Evolutionary conservation across 2,329 filamentous ascomycete species (phyloP).

Genomic region (Teratosphaeria epicoccoides): DNA sequence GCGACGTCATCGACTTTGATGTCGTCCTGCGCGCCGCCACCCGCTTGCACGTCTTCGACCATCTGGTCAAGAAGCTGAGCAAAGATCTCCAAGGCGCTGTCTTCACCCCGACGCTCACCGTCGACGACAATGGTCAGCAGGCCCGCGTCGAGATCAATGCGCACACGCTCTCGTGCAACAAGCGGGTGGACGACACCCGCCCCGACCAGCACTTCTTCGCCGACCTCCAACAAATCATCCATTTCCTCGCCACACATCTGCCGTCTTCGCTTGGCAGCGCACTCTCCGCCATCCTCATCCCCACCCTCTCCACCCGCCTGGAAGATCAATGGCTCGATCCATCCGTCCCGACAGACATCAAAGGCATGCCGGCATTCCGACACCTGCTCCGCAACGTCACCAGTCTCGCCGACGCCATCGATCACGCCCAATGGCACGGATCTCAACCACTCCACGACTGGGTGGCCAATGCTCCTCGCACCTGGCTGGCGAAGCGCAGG

Average conservation of each 20-base stretch:
- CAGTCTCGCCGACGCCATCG: constrained; percentile 54
- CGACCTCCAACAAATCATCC: constrained; percentile 35
- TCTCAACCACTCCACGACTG: constrained; percentile 60
- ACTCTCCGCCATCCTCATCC: constrained; percentile 61
- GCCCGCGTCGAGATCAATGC: constrained; percentile 12
- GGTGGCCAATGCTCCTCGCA: constrained; percentile 66
- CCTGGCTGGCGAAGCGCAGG: constrained; percentile 77
- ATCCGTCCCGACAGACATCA: constrained; percentile 63
- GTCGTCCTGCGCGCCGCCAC: constrained; percentile 12
- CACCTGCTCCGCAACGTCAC: constrained; percentile 53
- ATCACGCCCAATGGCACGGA: constrained; percentile 51
- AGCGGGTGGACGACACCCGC: constrained; percentile 12
- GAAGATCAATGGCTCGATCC: constrained; percentile 65
- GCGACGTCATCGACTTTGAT: constrained; percentile 4
- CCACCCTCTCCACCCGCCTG: constrained; percentile 55
- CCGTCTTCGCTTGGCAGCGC: constrained; percentile 39
- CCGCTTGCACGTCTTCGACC: constrained; percentile 17
- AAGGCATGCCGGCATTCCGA: constrained; percentile 62
- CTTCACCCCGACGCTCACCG: constrained; percentile 18
- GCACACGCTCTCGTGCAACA: constrained; percentile 15
- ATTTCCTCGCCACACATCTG: constrained; percentile 42
- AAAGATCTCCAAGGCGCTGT: constrained; percentile 21
- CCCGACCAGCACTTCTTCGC: constrained; percentile 27
- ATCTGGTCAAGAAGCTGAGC: constrained; percentile 15
- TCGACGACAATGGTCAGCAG: constrained; percentile 10